Percentiles rank a stretch among this genome's conserved stretches.
Conservation (phyloP, 805 yeast species). For the Groenewaldozyma tartarivorans region DNA sequence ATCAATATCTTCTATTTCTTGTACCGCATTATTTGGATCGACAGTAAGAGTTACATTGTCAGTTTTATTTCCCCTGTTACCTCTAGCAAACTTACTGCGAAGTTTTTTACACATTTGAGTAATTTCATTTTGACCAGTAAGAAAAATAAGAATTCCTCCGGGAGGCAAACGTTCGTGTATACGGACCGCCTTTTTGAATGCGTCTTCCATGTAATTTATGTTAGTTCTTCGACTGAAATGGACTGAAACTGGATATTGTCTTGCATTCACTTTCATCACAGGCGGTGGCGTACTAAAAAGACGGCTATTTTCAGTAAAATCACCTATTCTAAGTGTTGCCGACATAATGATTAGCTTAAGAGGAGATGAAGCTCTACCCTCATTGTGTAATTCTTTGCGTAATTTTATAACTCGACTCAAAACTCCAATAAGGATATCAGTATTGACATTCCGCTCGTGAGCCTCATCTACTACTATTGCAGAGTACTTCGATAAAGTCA, state of each 20-base stretch:
- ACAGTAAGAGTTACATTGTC: conserved; percentile 37
- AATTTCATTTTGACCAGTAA: conserved; percentile 95
- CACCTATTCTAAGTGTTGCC: conserved; percentile 89
- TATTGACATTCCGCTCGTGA: conserved; percentile 91
- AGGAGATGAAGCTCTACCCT: conserved; percentile 43
- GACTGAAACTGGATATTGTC: conserved; percentile 87
- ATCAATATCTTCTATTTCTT: conserved; percentile 86
- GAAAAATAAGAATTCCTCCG: conserved; percentile 84
- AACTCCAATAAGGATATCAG: conserved; percentile 94
- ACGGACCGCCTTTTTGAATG: conserved; percentile 73
- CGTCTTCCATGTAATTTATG: conserved; percentile 75
- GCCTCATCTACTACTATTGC: conserved; percentile 92
- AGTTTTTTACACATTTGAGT: conserved; percentile 61
- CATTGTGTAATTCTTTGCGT: conserved; percentile 37
- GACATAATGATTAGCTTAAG: conserved; percentile 90
- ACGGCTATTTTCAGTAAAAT: conserved; percentile 72
- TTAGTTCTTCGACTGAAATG: conserved; percentile 81
- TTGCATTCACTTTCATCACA: conserved; percentile 75
- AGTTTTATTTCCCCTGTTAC: conserved; percentile 13
- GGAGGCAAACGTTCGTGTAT: conserved; percentile 82
- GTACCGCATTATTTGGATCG: conserved; percentile 49
- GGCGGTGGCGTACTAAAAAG: conserved; percentile 75
- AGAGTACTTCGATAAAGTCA: conserved; percentile 71
- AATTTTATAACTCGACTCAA: conserved; percentile 74
- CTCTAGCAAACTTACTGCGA: conserved; percentile 43